A percentile compares a stretch with the other conserved stretches of the same genome.
Conservation (phyloP, 1,139 yeast species). For the Pichia sp. region DNA sequence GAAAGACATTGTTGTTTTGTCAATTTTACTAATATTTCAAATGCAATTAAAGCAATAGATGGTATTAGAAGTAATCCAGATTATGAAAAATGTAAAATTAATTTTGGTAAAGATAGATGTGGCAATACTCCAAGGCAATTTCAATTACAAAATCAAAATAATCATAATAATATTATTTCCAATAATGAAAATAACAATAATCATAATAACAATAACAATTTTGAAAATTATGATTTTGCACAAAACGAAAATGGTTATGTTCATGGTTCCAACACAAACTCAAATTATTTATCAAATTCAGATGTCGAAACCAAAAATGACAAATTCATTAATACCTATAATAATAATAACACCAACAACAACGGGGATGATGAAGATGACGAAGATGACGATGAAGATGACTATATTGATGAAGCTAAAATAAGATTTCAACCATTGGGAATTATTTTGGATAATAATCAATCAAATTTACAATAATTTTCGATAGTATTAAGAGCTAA, state of each 20-base stretch:
- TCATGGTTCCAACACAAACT: not conserved
- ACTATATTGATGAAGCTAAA: slow-evolving; percentile 15
- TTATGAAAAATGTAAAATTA: slow-evolving; percentile 53
- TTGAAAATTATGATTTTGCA: no score
- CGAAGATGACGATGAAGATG: slow-evolving; percentile 15
- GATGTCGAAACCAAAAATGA: not conserved
- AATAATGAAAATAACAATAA: not conserved
- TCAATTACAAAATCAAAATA: slow-evolving; percentile 16
- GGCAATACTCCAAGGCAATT: slow-evolving; percentile 62
- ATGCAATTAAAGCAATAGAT: slow-evolving; percentile 72
- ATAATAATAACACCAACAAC: not conserved
- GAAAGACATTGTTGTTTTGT: slow-evolving; percentile 78
- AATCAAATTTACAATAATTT: not conserved
- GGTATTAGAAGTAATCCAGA: slow-evolving; percentile 55
- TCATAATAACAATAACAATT: no score
- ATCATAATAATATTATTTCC: not conserved
- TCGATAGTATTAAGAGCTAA: no score
- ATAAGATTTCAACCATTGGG: slow-evolving; percentile 19
- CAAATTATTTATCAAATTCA: not conserved
- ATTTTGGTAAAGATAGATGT: slow-evolving; percentile 79
- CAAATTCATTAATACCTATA: no score
- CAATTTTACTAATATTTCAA: slow-evolving; percentile 68
- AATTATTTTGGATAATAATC: slow-evolving; percentile 10
- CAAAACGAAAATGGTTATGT: not conserved
- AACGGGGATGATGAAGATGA: not conserved